Conservation (phyloP, 192 early-diverging fungal species). For the Linnemannia hyalina region DNA sequence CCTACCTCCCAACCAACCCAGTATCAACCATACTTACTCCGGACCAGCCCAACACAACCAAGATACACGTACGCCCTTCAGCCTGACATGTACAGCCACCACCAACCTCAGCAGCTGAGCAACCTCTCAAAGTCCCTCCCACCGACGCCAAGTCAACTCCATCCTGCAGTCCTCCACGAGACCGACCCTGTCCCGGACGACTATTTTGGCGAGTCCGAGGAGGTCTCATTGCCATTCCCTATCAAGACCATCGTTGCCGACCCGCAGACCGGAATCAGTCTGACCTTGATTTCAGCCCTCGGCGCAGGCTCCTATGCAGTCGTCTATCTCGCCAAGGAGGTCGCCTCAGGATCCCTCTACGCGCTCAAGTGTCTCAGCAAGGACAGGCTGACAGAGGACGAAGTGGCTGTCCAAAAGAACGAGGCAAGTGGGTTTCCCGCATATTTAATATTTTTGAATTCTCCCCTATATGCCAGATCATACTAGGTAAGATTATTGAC, state of each 20-base stretch:
- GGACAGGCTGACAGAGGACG: constrained; percentile 69
- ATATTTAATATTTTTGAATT: neutral
- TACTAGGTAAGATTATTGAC: constrained; percentile 1
- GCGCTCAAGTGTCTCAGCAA: constrained; percentile 84
- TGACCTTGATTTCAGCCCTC: constrained; percentile 64
- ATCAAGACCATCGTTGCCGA: constrained; percentile 60
- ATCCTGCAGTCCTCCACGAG: constrained; percentile 21
- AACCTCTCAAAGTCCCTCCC: constrained; percentile 47
- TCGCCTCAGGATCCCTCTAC: constrained; percentile 66
- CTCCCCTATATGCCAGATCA: neutral
- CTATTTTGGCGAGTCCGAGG: constrained; percentile 51
- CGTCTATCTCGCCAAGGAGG: constrained; percentile 78
- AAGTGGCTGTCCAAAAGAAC: constrained; percentile 75
- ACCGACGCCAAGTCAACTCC: constrained; percentile 53
- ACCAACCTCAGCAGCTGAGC: constrained; percentile 27
- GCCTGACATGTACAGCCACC: constrained; percentile 25
- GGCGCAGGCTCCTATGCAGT: constrained; percentile 83
- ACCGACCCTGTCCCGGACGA: constrained; percentile 38
- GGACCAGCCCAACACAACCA: neutral
- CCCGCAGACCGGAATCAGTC: constrained; percentile 46
- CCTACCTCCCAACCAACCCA: neutral
- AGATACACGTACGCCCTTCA: constrained; percentile 19
- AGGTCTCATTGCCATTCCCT: constrained; percentile 55
- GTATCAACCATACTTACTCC: neutral
- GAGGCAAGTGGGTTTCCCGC: constrained; percentile 60